A percentile compares a stretch with the other conserved stretches of the same genome.
Conservation (phyloP, 768 basidiomycete genomes). For the Lactarius tabidus region DNA sequence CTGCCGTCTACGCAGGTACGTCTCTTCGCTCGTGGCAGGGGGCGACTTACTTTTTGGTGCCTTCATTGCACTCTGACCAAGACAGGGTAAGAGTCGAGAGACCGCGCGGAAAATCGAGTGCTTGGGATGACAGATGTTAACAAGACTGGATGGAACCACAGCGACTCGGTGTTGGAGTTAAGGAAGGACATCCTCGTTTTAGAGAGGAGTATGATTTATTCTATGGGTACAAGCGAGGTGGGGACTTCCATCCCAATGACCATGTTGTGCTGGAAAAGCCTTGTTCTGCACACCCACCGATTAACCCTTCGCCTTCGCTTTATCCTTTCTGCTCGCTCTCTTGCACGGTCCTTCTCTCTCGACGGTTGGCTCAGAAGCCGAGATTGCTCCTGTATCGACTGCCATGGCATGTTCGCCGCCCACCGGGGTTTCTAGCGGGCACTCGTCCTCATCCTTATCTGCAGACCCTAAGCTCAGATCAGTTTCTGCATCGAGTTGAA, state of each 20-base stretch:
- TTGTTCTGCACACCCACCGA: not conserved
- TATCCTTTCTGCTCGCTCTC: not conserved
- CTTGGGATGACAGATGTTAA: too few species aligned
- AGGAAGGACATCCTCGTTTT: not conserved
- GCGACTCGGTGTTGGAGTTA: not conserved
- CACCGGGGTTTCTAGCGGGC: not conserved
- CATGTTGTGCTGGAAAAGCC: not conserved
- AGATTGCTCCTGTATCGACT: not conserved
- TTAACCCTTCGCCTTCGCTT: not conserved
- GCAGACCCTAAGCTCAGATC: not conserved
- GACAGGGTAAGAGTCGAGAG: too few species aligned
- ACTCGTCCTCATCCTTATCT: constrained; percentile 1
- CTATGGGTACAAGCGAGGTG: not conserved
- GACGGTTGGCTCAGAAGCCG: not conserved
- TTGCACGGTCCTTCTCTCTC: not conserved
- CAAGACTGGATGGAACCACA: too few species aligned
- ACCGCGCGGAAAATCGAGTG: too few species aligned
- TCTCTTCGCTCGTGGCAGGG: too few species aligned
- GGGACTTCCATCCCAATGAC: not conserved
- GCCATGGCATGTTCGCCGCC: not conserved
- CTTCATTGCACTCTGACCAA: too few species aligned
- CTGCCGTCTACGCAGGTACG: too few species aligned
- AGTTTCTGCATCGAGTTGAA: not conserved
- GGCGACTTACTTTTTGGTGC: too few species aligned
- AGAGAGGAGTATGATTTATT: not conserved